Base-by-base conservation (phyloP, 2,329 filamentous ascomycete species). In the Neopestalotiopsis sp. region DNA sequence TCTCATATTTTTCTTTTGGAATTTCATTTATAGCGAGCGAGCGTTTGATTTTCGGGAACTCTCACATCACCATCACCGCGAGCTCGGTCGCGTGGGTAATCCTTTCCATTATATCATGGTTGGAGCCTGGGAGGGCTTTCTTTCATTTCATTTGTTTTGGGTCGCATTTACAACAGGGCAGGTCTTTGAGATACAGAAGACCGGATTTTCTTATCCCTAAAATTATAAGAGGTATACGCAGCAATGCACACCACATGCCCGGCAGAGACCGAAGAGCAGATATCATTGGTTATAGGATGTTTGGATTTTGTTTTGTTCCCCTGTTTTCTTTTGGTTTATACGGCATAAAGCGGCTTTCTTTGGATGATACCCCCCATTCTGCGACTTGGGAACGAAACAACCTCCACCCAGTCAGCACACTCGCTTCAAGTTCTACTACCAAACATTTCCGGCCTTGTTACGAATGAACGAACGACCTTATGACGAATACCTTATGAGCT, bases 171-270 rank as follows among this genome's bases (percentile, higher is more conserved):
- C 82, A 83, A 80, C 78, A 79, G 80, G 84, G 83, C 82, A 84
- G 82, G 81, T 72, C 78, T 80, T 79, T 76, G 77, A 79, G 72
- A 84, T 82, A 83, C 80, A 81, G 80, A 82, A 81, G 82, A 82
- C 80, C 68, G 74, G 69, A 71, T 81, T 81, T 81, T 81, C 75
- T 78, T 68, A 71, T 69, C 71, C 68, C 74, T 73, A 79, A 85
- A 82, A 84, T 28, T 28, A 28, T 80, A 88, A 88, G 85, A 89
- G 83, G 83, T 87, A 85, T 77, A 86, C 83, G 88, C 88, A 90
- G 88, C 88, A 88, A 90, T 90, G 88, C 88, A 20, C 17, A 52
- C 45, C 75, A 76, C 75, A 72, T 76, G 79, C 81, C 84, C 82
- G 84, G 83, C 81, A 75, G 73, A 81, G 81, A 81, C 83, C 83